Evolutionary conservation across 164 flowering plant genomes (phyloP), one percentile per base, ranked within the genome.

Genomic region (Magnolia officinalis): DNA sequence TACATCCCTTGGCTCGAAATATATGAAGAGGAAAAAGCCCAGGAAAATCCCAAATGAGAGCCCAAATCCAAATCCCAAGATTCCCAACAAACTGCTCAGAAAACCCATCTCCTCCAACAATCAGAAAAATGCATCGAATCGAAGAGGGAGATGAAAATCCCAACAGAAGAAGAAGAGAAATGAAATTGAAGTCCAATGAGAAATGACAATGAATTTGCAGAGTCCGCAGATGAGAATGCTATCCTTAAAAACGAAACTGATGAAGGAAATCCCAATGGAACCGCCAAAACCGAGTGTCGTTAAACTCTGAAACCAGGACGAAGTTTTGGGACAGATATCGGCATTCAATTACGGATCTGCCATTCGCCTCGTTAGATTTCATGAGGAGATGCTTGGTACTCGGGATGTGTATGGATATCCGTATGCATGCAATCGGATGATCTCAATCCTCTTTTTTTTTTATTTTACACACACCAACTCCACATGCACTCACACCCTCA

Each of bases 21-120:
- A 85, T 74, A 88, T 84, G 82, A 88, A 88, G 20, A 88, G 50
- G 74, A 84, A 83, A 79, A 79, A 88, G 1, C 90, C 90, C 19
- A 85, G 71, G n/a, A 86, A 76, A 68, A 88, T 76, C 63, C 90
- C 90, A 50, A 86, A 23, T 1, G 80, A 67, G 24, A 81, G 64
- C 58, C 90, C 90, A 11, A 86, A 18, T 67, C 86, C 87, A 73
- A 88, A 88, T 50, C 90, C 89, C 52, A 83, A 63, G 24, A 77
- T 55, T 45, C 87, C 87, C 82, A 88, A 23, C 10, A 88, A 58
- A 69, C 78, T 76, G 72, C 84, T 81, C 67, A 85, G 50, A 68
- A 88, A 77, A 52, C 88, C 89, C 89, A 86, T 86, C 70, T 73
- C 21, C 71, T 26, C 20, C 14, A 18, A 58, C 70, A 10, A 18